Base-by-base conservation (phyloP, 306 rosid species). In the Gastrolobium villosum region DNA sequence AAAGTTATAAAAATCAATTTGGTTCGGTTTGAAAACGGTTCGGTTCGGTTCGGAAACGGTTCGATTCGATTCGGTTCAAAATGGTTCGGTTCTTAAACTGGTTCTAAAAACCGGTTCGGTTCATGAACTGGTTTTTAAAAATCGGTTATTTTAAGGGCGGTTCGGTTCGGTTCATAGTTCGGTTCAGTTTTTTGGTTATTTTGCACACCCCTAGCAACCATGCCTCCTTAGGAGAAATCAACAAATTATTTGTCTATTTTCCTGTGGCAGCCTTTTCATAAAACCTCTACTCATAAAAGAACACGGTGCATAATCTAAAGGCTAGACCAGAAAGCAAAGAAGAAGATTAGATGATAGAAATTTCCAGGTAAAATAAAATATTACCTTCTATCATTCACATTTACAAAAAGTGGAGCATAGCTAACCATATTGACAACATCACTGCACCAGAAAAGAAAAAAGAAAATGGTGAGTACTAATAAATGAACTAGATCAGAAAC, bases 331-430 rank as follows among this genome's bases (percentile, higher is more conserved):
- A 57, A 37, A 49, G 28, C 35, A 78, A 52, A 20, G 34, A 41
- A 52, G 64, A 40, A 69, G 15, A 45, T 53, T 48, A 48, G 34
- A 46, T 37, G 60, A 26, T 8, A 59, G 31, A 57, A 81, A 64
- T 41, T 30, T 65, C 45, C 10, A 0, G 2, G 30, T 44, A 41
- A 37, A 56, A 65, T 30, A 13, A 26, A 57, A 75, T 11, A 56
- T 41, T 90, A 92, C 99, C 91, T 84, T 77, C 90, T 83, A 84
- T 95, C 87, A 75, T 93, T 91, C 62, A 82, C 52, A 77, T 95
- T 88, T 65, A 91, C 98, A 37, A 95, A 91, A 77, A 95, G 99
- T 7, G 99, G 98, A n/a, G 98, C 99, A 79, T 95, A 95, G 91
- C 99, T 88, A 60, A 86, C 87, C 99, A 95, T 95, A 26, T 79